These are phyloP conservation scores for Saussurea involucrata DNA, from an alignment of 129 eudicot genomes.

Conservation along the genomic window DNA sequence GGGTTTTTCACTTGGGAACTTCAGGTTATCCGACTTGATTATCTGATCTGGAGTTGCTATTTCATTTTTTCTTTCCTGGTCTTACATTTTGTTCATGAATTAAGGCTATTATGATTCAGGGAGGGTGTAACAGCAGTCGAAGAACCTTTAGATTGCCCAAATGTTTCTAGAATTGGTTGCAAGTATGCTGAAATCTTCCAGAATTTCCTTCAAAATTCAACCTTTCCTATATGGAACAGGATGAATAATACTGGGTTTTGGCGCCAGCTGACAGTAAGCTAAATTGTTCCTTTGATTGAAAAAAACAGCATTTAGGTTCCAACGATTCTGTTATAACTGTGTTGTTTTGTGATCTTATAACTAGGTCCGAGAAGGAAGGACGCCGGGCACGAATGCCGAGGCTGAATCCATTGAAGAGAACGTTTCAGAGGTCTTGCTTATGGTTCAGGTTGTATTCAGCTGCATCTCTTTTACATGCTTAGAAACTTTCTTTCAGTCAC, in stretches of 20 bases:
- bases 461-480: not conserved
- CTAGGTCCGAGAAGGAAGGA: constrained; percentile 92
- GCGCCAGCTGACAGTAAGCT: constrained; percentile 93
- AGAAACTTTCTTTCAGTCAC: not conserved
- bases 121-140: constrained; percentile 97
- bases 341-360: not conserved
- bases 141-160: constrained; percentile 82
- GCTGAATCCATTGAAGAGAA: constrained; percentile 36
- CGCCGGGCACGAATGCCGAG: constrained; percentile 25
- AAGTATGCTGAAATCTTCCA: constrained; percentile 76
- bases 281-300: not conserved
- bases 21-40: constrained; percentile 49
- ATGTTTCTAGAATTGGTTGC: constrained; percentile 68
- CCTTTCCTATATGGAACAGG: constrained; percentile 81
- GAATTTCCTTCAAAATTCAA: constrained; percentile 62
- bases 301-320: not conserved
- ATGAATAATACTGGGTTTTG: constrained; percentile 87
- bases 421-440: constrained; percentile 76
- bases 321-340: not conserved
- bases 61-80: not conserved
- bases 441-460: constrained; percentile 70
- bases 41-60: not conserved
- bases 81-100: not conserved
- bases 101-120: constrained; percentile 36
- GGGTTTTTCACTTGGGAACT: constrained; percentile 89